phyloP scores from a whole-genome alignment of 257 asterid species.

The Lycium ferocissimum region DNA sequence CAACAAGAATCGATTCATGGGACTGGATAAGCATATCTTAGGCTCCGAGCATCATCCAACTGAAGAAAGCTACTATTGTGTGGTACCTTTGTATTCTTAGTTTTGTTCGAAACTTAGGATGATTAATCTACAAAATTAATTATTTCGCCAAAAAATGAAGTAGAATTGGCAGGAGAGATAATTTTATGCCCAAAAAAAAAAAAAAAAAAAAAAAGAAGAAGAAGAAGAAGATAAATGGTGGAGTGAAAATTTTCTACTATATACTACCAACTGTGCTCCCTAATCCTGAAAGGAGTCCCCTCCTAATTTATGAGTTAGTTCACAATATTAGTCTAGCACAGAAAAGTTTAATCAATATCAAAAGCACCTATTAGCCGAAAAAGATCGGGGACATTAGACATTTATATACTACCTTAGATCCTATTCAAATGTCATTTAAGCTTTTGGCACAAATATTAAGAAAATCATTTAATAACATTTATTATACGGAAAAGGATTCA shows the following conservation, averaged over 20 bases:
- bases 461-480: neutral
- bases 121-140: neutral
- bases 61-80: neutral
- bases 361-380: neutral
- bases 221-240: neutral
- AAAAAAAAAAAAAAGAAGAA: too few species aligned
- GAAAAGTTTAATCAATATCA: neutral
- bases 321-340: neutral
- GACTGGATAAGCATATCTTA: slow-evolving; percentile 6
- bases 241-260: neutral
- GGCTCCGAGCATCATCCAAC: neutral
- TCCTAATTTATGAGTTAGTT: neutral
- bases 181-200: too few species aligned
- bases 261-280: neutral
- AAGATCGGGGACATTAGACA: neutral
- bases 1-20: neutral
- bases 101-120: neutral
- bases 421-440: neutral
- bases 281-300: neutral
- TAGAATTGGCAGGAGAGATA: neutral
- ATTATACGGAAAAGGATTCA: too few species aligned
- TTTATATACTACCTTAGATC: neutral
- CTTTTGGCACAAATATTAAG: neutral
- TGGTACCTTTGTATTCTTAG: neutral
- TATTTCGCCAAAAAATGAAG: neutral